These are phyloP conservation scores for Theobroma cacao DNA, from an alignment of 345 rosid species.

Conservation along the genomic window DNA sequence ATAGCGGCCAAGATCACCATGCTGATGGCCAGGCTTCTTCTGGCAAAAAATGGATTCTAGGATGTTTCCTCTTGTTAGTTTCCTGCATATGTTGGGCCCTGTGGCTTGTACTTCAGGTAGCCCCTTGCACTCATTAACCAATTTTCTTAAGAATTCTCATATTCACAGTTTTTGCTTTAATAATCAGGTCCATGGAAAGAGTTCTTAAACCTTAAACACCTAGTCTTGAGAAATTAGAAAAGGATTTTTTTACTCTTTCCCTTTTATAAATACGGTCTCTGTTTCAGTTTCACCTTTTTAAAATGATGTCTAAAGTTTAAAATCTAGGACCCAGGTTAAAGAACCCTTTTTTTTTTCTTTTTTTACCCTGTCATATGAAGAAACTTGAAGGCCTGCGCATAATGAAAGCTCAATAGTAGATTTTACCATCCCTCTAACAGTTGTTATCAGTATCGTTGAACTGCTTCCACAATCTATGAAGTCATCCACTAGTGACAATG, in stretches of 20 bases:
- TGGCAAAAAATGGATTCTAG: constrained; percentile 16
- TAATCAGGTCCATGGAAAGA: neutral
- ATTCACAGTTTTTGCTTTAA: neutral
- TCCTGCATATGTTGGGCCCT: constrained; percentile 17
- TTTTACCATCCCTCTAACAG: too few relatives aligned
- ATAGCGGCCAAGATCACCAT: neutral
- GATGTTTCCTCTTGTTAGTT: constrained; percentile 22
- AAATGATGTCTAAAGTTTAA: neutral
- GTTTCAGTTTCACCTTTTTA: too few relatives aligned
- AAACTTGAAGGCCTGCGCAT: too few relatives aligned
- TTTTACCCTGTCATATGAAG: too few relatives aligned
- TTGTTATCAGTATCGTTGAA: too few relatives aligned
- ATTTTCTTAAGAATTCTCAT: neutral
- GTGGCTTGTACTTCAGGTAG: constrained; percentile 27
- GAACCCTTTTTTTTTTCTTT: too few relatives aligned
- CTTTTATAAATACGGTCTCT: too few relatives aligned
- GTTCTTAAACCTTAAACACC: too few relatives aligned
- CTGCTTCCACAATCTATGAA: neutral
- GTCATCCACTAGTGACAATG: neutral
- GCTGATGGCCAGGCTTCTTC: constrained; percentile 3
- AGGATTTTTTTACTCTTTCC: too few relatives aligned
- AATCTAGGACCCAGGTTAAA: too few relatives aligned
- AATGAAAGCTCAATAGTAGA: too few relatives aligned
- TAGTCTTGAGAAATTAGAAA: too few relatives aligned
- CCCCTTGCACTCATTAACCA: neutral